Conservation (phyloP, 495 filamentous ascomycete genomes). For the Friedmanniomyces endolithicus region DNA sequence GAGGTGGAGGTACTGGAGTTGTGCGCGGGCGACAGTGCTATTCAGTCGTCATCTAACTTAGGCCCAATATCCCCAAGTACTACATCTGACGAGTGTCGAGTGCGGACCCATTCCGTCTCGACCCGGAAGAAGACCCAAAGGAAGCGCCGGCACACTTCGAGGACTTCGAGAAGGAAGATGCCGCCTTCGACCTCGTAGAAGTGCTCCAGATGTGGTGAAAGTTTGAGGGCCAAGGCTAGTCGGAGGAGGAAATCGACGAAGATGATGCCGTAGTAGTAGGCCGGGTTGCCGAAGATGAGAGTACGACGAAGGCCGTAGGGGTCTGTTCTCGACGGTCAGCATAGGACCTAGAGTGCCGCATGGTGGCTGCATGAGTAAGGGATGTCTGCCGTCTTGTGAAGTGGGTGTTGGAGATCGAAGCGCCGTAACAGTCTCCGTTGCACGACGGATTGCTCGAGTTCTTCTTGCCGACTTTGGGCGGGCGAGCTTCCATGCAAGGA, state of each 20-base stretch:
- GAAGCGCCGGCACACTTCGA: conserved; percentile 82
- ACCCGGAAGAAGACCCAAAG: conserved; percentile 94
- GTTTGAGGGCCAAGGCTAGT: conserved; percentile 69
- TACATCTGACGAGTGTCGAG: background rate
- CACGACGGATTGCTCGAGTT: too few relatives aligned
- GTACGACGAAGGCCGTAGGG: conserved; percentile 66
- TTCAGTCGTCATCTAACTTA: conserved; percentile 3
- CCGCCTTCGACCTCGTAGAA: conserved; percentile 73
- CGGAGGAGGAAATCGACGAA: conserved; percentile 64
- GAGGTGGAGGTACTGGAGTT: conserved; percentile 45
- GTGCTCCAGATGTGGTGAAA: conserved; percentile 65
- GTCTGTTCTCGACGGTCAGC: conserved; percentile 24
- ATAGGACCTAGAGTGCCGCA: too few relatives aligned
- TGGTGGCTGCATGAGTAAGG: too few relatives aligned
- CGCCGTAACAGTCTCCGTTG: too few relatives aligned
- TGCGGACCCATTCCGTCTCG: conserved; percentile 70
- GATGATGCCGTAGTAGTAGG: conserved; percentile 74
- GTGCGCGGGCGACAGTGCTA: background rate
- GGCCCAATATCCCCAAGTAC: background rate
- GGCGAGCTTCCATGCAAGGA: too few relatives aligned
- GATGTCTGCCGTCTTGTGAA: too few relatives aligned
- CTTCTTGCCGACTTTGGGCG: too few relatives aligned
- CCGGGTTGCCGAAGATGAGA: conserved; percentile 53
- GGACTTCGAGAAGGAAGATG: conserved; percentile 73
- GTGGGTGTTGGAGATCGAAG: too few relatives aligned